Conservation (phyloP, 108 stramenopile species). For the Pseudonitzschia multiseries region DNA sequence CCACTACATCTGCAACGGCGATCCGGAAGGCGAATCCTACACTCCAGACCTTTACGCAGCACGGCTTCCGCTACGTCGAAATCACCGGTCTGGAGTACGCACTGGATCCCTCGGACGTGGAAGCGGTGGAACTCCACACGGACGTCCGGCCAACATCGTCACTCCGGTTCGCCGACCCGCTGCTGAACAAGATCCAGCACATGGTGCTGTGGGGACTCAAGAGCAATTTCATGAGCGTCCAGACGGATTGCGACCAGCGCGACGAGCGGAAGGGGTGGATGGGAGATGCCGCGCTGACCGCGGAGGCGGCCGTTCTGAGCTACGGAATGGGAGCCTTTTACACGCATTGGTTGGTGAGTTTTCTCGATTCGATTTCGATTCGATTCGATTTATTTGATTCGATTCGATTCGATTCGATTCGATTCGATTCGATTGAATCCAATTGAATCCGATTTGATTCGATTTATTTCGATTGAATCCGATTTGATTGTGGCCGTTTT, state of each 20-base stretch:
- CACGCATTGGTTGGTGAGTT: constrained; percentile 20
- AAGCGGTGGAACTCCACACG: constrained; percentile 31
- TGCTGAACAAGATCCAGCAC: constrained; percentile 34
- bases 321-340: constrained; percentile 37
- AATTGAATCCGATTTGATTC: too few species aligned
- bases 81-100: constrained; percentile 23
- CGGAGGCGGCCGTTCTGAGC: constrained; percentile 27
- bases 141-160: constrained; percentile 22
- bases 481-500: too few species aligned
- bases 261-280: constrained; percentile 37
- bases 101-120: constrained; percentile 19
- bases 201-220: constrained; percentile 30
- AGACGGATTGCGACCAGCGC: constrained; percentile 34
- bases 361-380: too few species aligned
- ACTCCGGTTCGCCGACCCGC: constrained; percentile 22
- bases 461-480: too few species aligned
- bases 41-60: constrained; percentile 30
- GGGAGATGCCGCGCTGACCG: constrained; percentile 35
- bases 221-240: constrained; percentile 34
- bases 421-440: too few species aligned
- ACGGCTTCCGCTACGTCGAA: constrained; percentile 41
- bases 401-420: too few species aligned
- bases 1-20: constrained; percentile 30
- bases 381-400: too few species aligned
- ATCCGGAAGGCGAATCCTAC: constrained; percentile 20